Percentiles rank a stretch among this genome's conserved stretches.
Evolutionary conservation across 306 rosid genomes (phyloP).

Genomic region (barrel medic (Medicago truncatula)): MtrunA17r5.0-ANR NC_053043.1:12139501-12140000

Average conservation of each 20-base stretch:
- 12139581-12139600: too few relatives aligned
- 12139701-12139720: background rate
- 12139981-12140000: conserved; percentile 14
- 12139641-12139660: background rate
- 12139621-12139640: too few relatives aligned
- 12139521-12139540: too few relatives aligned
- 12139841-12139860: too few relatives aligned
- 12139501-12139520: too few relatives aligned
- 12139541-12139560: too few relatives aligned
- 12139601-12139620: too few relatives aligned
- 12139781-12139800: background rate
- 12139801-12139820: conserved; percentile 13
- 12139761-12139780: background rate
- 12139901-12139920: conserved; percentile 27
- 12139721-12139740: background rate
- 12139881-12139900: conserved; percentile 30
- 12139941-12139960: background rate
- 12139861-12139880: conserved; percentile 18
- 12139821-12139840: conserved; percentile 10
- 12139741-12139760: background rate
- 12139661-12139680: background rate
- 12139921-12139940: conserved; percentile 1
- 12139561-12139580: too few relatives aligned
- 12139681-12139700: background rate
- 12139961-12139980: conserved; percentile 24